These are phyloP conservation scores for Diaporthe sp. DNA, from an alignment of 2,329 filamentous ascomycete species.

Conservation along the genomic window DNA sequence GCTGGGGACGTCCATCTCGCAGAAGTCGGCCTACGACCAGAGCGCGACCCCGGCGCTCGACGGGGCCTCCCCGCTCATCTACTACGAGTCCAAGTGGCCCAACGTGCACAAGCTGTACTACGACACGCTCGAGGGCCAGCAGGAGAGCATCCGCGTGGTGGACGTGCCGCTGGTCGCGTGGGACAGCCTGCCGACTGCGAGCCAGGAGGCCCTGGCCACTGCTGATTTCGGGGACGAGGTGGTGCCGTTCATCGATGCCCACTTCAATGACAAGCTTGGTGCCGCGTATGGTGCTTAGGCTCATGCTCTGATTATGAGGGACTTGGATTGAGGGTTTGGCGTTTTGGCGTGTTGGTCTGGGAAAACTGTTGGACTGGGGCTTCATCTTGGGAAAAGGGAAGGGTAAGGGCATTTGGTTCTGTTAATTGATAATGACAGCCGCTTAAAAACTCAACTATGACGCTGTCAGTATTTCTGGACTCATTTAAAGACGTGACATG, in stretches of 20 bases:
- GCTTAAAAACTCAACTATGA: background rate
- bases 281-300: background rate
- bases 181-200: slow-evolving; percentile 53
- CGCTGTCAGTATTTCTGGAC: background rate
- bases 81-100: slow-evolving; percentile 51
- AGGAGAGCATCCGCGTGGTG: slow-evolving; percentile 48
- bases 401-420: background rate
- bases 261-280: slow-evolving; percentile 40
- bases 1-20: slow-evolving; percentile 50
- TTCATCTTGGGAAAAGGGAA: background rate
- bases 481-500: background rate
- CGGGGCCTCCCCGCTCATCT: slow-evolving; percentile 49
- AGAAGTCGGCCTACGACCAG: slow-evolving; percentile 49
- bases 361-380: background rate
- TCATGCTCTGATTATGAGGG: background rate
- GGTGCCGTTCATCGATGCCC: slow-evolving; percentile 55
- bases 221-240: slow-evolving; percentile 58
- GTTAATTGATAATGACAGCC: background rate
- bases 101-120: slow-evolving; percentile 54
- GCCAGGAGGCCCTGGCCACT: slow-evolving; percentile 51
- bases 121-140: slow-evolving; percentile 50
- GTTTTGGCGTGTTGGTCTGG: background rate
- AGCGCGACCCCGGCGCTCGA: slow-evolving; percentile 46
- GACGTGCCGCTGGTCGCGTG: slow-evolving; percentile 55
- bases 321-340: background rate